These are phyloP conservation scores for Streptanthus diversifolius DNA, from an alignment of 345 rosid species.

Conservation along the genomic window DNA sequence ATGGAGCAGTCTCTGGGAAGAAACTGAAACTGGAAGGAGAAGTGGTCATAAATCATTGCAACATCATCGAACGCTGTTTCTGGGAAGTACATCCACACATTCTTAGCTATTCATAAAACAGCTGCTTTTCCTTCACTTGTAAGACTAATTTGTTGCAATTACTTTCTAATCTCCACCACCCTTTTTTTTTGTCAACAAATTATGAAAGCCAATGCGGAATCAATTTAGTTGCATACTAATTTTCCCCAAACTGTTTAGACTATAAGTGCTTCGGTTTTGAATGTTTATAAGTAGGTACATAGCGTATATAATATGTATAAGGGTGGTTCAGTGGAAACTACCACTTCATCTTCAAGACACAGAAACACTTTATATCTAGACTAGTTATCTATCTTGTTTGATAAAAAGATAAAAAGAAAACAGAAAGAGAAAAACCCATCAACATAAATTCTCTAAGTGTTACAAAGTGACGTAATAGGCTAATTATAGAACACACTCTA, in stretches of 20 bases:
- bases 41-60: slow-evolving; percentile 47
- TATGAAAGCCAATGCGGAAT: neutral
- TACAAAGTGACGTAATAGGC: neutral
- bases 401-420: neutral
- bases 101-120: slow-evolving; percentile 27
- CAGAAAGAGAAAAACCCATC: neutral
- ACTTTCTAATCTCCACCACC: neutral
- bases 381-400: neutral
- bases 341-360: too few species aligned
- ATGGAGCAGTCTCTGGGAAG: slow-evolving; percentile 20
- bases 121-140: neutral
- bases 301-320: neutral
- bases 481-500: neutral
- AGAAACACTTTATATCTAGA: neutral
- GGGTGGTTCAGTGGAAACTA: neutral
- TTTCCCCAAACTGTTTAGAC: neutral
- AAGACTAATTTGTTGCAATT: slow-evolving; percentile 5
- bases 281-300: neutral
- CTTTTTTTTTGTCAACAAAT: neutral
- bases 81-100: slow-evolving; percentile 60
- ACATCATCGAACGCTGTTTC: slow-evolving; percentile 59
- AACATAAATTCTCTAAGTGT: neutral
- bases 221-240: neutral
- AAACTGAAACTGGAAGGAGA: slow-evolving; percentile 16
- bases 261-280: neutral